These are phyloP conservation scores for Pseudozyma flocculosa DNA, from an alignment of 1,284 basidiomycete species.

Conservation along the genomic window DNA sequence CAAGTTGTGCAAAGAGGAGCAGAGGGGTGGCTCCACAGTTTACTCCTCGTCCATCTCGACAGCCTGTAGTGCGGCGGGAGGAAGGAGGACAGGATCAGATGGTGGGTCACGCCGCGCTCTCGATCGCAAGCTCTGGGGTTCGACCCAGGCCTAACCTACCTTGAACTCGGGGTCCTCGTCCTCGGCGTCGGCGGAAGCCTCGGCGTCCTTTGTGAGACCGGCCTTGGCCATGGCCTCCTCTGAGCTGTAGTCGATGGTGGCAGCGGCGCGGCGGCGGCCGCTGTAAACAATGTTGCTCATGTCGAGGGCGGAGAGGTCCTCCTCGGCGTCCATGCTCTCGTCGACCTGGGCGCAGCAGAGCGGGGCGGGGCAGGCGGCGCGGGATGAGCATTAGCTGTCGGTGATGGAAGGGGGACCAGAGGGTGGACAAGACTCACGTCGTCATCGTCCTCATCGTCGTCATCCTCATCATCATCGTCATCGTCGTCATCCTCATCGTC, in stretches of 20 bases:
- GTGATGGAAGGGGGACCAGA: not conserved
- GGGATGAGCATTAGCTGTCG: too few species aligned
- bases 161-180: slow-evolving; percentile 43
- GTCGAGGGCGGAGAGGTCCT: slow-evolving; percentile 39
- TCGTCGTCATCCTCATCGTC: slow-evolving; percentile 14
- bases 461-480: slow-evolving; percentile 23
- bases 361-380: too few species aligned
- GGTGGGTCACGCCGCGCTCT: too few species aligned
- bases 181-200: slow-evolving; percentile 17
- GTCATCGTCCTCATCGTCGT: slow-evolving; percentile 27
- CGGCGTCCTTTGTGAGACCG: slow-evolving; percentile 22
- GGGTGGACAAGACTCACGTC: slow-evolving; percentile 11
- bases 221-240: slow-evolving; percentile 46
- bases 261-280: slow-evolving; percentile 32
- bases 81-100: too few species aligned
- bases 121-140: too few species aligned
- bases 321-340: slow-evolving; percentile 34
- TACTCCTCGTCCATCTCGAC: slow-evolving; percentile 24
- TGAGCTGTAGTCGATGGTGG: slow-evolving; percentile 42
- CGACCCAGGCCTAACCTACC: slow-evolving; percentile 13
- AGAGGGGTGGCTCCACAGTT: too few species aligned
- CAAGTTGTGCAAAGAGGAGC: too few species aligned
- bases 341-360: slow-evolving; percentile 11
- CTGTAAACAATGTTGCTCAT: slow-evolving; percentile 40
- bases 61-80: slow-evolving; percentile 3